A percentile compares a stretch with the other conserved stretches of the same genome.
phyloP scores from a whole-genome alignment of 1,284 basidiomycete genomes.

The Ceratobasidium sp. region DNA sequence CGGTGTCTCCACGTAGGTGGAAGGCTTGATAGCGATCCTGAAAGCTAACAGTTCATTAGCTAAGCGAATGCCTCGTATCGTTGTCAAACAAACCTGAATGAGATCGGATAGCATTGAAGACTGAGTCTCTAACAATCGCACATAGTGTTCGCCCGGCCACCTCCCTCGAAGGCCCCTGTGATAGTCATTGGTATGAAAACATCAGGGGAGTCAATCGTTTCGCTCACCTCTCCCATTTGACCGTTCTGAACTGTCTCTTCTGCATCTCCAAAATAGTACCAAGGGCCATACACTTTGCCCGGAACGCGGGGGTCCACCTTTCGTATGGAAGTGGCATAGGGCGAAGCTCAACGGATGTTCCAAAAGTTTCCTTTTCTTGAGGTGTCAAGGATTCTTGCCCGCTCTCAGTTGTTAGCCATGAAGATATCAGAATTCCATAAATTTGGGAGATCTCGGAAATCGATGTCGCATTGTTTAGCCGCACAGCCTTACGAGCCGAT shows the following conservation, averaged over 20 bases:
- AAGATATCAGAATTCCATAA: slow-evolving; percentile 55
- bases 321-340: slow-evolving; percentile 1
- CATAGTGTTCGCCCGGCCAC: slow-evolving; percentile 60
- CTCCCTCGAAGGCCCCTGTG: slow-evolving; percentile 57
- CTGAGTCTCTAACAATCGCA: slow-evolving; percentile 52
- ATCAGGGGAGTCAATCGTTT: too few relatives aligned
- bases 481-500: slow-evolving; percentile 57
- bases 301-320: slow-evolving; percentile 34
- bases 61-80: slow-evolving; percentile 1
- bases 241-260: slow-evolving; percentile 50
- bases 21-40: slow-evolving; percentile 52
- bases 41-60: slow-evolving; percentile 49
- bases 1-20: slow-evolving; percentile 51
- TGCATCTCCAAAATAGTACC: slow-evolving; percentile 52
- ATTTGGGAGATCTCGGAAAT: slow-evolving; percentile 52
- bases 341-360: background rate
- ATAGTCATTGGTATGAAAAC: too few relatives aligned
- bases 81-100: slow-evolving; percentile 52
- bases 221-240: slow-evolving; percentile 57
- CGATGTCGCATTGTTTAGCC: slow-evolving; percentile 56
- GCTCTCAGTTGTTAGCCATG: slow-evolving; percentile 52
- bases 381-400: slow-evolving; percentile 37
- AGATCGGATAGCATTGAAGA: slow-evolving; percentile 54
- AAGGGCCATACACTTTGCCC: slow-evolving; percentile 43
- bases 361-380: background rate